Conservation (phyloP, 2,329 filamentous ascomycete genomes). For the Chlorencoelia australis region DNA sequence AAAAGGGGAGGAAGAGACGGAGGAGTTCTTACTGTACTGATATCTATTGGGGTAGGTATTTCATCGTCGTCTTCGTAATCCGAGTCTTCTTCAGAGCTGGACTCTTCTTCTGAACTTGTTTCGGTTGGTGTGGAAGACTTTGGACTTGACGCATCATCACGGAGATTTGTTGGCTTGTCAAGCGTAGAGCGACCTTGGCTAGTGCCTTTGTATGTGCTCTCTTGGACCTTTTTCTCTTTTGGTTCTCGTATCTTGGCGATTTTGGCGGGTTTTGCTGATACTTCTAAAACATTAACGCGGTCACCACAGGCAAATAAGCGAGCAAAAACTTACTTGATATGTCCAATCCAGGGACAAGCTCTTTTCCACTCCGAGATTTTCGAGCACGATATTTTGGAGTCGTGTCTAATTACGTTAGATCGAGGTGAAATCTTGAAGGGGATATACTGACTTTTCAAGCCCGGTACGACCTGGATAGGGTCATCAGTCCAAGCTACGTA, state of each 20-base stretch:
- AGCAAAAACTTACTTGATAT: constrained; percentile 20
- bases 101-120: constrained; percentile 24
- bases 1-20: neutral
- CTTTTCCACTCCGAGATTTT: constrained; percentile 24
- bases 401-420: constrained; percentile 15
- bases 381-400: constrained; percentile 26
- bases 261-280: constrained; percentile 14
- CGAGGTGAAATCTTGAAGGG: neutral
- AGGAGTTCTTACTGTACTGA: constrained; percentile 22
- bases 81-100: constrained; percentile 26
- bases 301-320: neutral
- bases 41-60: constrained; percentile 14
- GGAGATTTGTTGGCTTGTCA: constrained; percentile 13
- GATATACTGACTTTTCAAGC: constrained; percentile 22
- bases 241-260: constrained; percentile 16
- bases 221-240: constrained; percentile 16
- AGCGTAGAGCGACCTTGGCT: constrained; percentile 14
- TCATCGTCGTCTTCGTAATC: constrained; percentile 27
- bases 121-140: constrained; percentile 20
- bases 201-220: constrained; percentile 23
- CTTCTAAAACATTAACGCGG: constrained; percentile 16
- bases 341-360: constrained; percentile 22
- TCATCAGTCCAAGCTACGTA: constrained; percentile 20
- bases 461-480: constrained; percentile 18
- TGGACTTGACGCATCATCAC: constrained; percentile 13